Base-by-base conservation (phyloP, 352 stramenopile species). In the Elongisporangium undulatum region DNA sequence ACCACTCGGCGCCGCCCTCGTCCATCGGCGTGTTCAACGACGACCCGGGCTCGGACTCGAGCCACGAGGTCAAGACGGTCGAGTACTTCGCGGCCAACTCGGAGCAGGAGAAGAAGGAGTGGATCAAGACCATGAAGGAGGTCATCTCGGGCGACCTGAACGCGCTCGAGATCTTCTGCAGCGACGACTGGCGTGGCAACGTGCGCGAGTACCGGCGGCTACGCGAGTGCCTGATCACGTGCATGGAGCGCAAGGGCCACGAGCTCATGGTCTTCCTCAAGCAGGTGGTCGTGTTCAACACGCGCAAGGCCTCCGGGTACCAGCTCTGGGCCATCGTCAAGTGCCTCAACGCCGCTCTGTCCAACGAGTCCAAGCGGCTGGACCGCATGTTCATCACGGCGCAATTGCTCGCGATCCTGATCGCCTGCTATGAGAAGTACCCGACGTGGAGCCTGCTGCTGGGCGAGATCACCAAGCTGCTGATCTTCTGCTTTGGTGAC, bases 131-230 rank as follows among this genome's bases (percentile, higher is more conserved):
- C 26, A 54, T 95, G 45, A 69, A 90, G 54, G 73, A 81, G 19
- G 84, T 91, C 29, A 89, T 95, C 62, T 79, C 87, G 38, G 86
- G 86, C 8, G 85, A 95, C 60, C 60, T 94, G 29, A 85, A 84
- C 39, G 86, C 90, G 53, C 63, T 95, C 9, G 86, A 95, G 58
- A 91, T 95, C 20, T 95, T 95, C 53, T 95, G 86, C 65, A 92
- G 79, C 59, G 86, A 95, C 63, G 86, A 95, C 58, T 95, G 86
- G 86, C 79, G 85, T n/a, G 92, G 79, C 72, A 95, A 94, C 56
- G 79, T 95, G 24, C 79, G 82, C 29, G 84, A 94, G 59, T 95
- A 94, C 67, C 72, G 82, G 9, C 78, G 72, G 2, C 67, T 95
- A 56, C 80, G 86, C 52, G 77, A 92, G 62, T 90, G 79, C 56